Evolutionary conservation across 495 filamentous ascomycete species (phyloP).

Genomic region (Articulospora tetracladia): DNA sequence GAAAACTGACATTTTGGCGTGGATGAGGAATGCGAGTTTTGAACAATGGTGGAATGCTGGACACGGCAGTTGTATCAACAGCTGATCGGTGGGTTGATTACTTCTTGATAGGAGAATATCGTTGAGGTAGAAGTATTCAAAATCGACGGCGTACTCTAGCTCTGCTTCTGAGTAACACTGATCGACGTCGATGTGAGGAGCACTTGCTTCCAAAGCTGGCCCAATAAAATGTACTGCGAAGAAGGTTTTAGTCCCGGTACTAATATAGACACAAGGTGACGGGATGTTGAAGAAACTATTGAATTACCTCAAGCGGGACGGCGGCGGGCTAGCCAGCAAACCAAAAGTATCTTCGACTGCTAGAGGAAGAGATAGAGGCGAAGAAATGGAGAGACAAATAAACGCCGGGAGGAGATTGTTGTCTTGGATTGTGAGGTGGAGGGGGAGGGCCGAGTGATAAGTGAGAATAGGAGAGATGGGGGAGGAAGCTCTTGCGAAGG

Average conservation of each 20-base stretch:
- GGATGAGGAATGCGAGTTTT: background rate
- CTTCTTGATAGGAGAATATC: background rate
- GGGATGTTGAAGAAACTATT: background rate
- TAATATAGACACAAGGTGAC: background rate
- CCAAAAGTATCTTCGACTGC: background rate
- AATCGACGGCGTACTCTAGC: background rate
- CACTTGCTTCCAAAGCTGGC: background rate
- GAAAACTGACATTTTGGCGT: constrained; percentile 47
- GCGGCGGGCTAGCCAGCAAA: too few species aligned
- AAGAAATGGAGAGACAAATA: background rate
- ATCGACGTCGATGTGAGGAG: background rate
- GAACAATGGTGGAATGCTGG: background rate
- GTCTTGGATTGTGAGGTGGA: background rate
- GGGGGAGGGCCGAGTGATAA: background rate
- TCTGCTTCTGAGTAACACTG: background rate
- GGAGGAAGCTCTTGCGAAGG: too few species aligned
- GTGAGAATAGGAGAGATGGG: too few species aligned
- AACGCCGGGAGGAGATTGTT: too few species aligned
- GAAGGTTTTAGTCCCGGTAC: background rate
- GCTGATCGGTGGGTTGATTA: background rate
- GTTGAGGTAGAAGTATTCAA: background rate
- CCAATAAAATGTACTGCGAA: background rate
- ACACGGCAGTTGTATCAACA: constrained; percentile 2
- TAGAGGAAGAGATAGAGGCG: background rate
- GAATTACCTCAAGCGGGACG: background rate